phyloP scores from a whole-genome alignment of 2,329 filamentous ascomycete genomes.

The Rutstroemia sp. region DNA sequence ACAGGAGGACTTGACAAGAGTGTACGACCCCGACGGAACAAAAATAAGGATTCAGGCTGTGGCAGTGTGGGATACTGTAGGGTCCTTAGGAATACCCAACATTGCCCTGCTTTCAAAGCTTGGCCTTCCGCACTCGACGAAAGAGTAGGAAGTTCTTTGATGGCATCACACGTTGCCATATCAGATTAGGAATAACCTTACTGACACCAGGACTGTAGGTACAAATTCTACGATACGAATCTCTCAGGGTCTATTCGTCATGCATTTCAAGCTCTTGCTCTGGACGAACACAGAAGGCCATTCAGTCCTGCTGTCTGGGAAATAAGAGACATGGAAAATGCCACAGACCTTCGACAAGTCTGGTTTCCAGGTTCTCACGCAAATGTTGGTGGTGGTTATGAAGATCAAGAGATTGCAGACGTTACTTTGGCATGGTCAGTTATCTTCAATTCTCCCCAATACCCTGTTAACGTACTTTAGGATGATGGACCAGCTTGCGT shows the following conservation, averaged over 20 bases:
- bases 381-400: conserved; percentile 42
- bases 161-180: neutral
- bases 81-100: conserved; percentile 33
- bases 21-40: conserved; percentile 29
- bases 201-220: conserved; percentile 3
- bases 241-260: conserved; percentile 36
- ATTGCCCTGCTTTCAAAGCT: conserved; percentile 32
- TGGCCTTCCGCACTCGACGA: conserved; percentile 30
- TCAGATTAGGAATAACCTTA: neutral
- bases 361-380: conserved; percentile 42
- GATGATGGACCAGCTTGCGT: conserved; percentile 40
- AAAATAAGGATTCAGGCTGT: conserved; percentile 38
- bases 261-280: conserved; percentile 43
- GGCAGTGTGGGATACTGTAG: conserved; percentile 42
- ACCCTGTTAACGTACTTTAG: conserved; percentile 31
- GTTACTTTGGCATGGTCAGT: conserved; percentile 38
- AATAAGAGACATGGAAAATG: conserved; percentile 16
- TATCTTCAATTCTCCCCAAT: conserved; percentile 30
- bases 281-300: conserved; percentile 39
- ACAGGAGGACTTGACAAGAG: conserved; percentile 31
- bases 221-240: conserved; percentile 37
- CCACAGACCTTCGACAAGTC: conserved; percentile 31
- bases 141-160: conserved; percentile 15
- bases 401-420: conserved; percentile 40
- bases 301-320: conserved; percentile 37